Base-by-base conservation (phyloP, 2,329 filamentous ascomycete genomes). In the Aspergillus proliferans region DNA sequence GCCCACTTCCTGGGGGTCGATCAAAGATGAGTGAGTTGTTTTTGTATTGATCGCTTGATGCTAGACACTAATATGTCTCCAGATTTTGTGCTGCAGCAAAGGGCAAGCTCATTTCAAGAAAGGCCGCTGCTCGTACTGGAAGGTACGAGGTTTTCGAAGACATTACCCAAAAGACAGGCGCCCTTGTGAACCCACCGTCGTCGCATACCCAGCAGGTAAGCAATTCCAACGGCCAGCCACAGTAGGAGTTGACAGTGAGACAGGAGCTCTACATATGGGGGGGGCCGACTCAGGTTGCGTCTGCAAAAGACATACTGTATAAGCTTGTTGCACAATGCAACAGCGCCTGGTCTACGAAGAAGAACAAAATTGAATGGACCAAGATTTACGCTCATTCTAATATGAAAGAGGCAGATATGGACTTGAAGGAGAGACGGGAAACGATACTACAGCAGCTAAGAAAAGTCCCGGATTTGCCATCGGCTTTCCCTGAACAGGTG, bases 181-280 rank as follows among this genome's bases (percentile, higher is more conserved):
- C 61, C 6, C 63, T 56, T 43, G 50, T 67, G 7, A 58, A 60
- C n/a, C 48, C 53, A 7, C 64, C 63, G 9, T 42, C 44, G 3
- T 43, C 44, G 3, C 59, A 57, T 48, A 52, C 43, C 7, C 59
- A 65, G 21, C 49, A 48, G 47, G 64, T 65, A 53, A 12, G 47
- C 49, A 3, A 33, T 18, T 33, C 12, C 6, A 10, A 33, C n/a
- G 24, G 6, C 12, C 24, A 12, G 41, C 43, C 28, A n/a, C 3
- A 6, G 12, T 7, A 45, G 1, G 10, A 3, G 21, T 9, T 6
- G 41, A 45, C 5, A 26, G 4, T 8, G 6, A 18, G 4, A 7
- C 46, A 66, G 63, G 45, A 48, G 3, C 56, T 66, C 21, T 43
- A 48, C 26, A 38, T 64, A 18, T 65, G 64, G 62, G 64, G 64